These are phyloP conservation scores for Neonectria ditissima DNA, from an alignment of 2,329 filamentous ascomycete species.

Conservation along the genomic window DNA sequence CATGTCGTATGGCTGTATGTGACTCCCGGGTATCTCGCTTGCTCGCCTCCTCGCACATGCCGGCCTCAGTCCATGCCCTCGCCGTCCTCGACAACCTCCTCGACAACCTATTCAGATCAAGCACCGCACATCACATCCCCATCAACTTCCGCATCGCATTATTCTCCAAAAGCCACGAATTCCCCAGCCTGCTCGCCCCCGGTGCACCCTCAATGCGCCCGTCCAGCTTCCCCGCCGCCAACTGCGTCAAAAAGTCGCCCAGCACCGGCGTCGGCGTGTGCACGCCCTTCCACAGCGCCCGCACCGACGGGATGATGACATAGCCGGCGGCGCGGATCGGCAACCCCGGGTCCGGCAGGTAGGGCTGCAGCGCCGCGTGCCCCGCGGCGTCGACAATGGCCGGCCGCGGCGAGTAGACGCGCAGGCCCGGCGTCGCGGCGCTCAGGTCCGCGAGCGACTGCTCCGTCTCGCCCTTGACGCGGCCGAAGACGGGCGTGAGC, in stretches of 20 bases:
- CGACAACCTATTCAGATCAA: too few relatives aligned
- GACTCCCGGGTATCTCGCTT: background rate
- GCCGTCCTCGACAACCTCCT: too few relatives aligned
- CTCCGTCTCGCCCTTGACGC: constrained; percentile 77
- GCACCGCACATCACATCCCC: constrained; percentile 43
- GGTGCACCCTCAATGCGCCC: constrained; percentile 39
- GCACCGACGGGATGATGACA: constrained; percentile 45
- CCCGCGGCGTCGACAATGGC: constrained; percentile 64
- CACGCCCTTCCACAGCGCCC: constrained; percentile 33
- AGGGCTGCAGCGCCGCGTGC: constrained; percentile 58
- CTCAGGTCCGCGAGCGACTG: constrained; percentile 65
- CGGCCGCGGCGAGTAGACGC: constrained; percentile 69
- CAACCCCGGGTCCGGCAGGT: constrained; percentile 50
- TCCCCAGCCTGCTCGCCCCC: constrained; percentile 50
- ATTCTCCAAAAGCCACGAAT: constrained; percentile 53
- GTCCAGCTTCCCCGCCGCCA: constrained; percentile 57
- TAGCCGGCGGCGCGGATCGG: constrained; percentile 23
- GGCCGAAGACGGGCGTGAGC: constrained; percentile 69
- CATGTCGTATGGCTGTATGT: background rate
- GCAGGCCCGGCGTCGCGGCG: constrained; percentile 58
- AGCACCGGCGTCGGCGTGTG: constrained; percentile 59
- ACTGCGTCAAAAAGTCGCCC: constrained; percentile 57
- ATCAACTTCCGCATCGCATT: constrained; percentile 50
- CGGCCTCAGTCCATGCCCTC: background rate
- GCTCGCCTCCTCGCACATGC: background rate